These are phyloP conservation scores for Metarhizium anisopliae DNA, from an alignment of 2,329 filamentous ascomycete species.

Conservation along the genomic window DNA sequence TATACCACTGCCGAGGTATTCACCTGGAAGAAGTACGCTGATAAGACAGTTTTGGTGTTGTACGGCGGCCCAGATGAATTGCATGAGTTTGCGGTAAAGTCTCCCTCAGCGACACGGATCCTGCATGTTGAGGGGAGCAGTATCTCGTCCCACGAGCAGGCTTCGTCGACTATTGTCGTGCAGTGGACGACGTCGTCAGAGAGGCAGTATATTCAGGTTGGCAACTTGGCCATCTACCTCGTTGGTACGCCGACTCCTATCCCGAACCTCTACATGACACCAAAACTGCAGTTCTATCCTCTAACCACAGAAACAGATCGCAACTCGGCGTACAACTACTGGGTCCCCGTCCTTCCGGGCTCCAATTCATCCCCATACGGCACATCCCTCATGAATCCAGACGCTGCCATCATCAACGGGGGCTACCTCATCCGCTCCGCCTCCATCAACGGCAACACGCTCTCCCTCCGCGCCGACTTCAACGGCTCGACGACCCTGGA, in stretches of 20 bases:
- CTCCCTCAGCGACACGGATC: constrained; percentile 5
- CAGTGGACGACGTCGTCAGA: constrained; percentile 22
- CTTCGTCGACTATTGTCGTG: constrained; percentile 13
- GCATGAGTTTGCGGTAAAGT: constrained; percentile 50
- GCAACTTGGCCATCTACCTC: constrained; percentile 33
- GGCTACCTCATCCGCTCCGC: constrained; percentile 57
- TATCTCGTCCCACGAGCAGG: constrained; percentile 14
- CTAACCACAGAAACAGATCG: constrained; percentile 35
- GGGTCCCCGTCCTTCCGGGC: constrained; percentile 48
- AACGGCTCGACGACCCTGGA: constrained; percentile 55
- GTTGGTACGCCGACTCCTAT: constrained; percentile 16
- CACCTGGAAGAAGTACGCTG: constrained; percentile 56
- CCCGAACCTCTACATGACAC: neutral
- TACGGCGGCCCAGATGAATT: constrained; percentile 54
- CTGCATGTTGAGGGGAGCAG: constrained; percentile 18
- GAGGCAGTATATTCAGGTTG: constrained; percentile 22
- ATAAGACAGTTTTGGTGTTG: constrained; percentile 51
- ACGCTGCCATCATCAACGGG: constrained; percentile 50
- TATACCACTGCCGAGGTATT: constrained; percentile 65
- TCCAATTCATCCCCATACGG: constrained; percentile 19
- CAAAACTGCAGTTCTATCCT: neutral
- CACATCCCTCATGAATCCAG: constrained; percentile 24
- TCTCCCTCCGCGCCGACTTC: constrained; percentile 61
- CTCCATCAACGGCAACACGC: constrained; percentile 40
- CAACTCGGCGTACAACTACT: constrained; percentile 60